Evolutionary conservation across 352 stramenopile genomes (phyloP).

Genomic region (Pythium oligandrum): DNA sequence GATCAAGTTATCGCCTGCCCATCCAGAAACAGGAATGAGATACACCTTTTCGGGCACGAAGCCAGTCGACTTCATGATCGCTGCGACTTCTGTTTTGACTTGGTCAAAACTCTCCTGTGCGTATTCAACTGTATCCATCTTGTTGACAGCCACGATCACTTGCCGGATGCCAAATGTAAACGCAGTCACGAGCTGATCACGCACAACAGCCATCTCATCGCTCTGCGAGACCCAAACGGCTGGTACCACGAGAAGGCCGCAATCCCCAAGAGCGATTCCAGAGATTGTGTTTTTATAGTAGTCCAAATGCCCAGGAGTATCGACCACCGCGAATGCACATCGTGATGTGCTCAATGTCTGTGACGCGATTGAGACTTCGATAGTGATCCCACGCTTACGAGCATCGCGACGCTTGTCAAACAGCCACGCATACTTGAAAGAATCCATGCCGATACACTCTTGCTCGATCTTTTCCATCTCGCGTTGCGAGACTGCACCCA

Average conservation of each 20-base stretch:
- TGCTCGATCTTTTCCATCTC: not conserved
- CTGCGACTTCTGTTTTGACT: constrained; percentile 91
- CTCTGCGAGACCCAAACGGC: constrained; percentile 30
- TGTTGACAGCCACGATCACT: constrained; percentile 96
- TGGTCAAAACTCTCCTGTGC: constrained; percentile 91
- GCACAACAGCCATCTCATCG: too few relatives aligned
- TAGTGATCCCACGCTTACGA: constrained; percentile 95
- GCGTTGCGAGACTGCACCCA: not conserved
- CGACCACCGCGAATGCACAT: constrained; percentile 95
- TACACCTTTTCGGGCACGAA: constrained; percentile 95
- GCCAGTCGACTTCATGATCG: constrained; percentile 94
- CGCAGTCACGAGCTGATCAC: constrained; percentile 60
- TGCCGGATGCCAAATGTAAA: constrained; percentile 98
- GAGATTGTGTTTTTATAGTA: constrained; percentile 99
- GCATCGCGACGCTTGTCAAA: constrained; percentile 32
- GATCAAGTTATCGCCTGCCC: constrained; percentile 97
- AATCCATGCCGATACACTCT: too few relatives aligned
- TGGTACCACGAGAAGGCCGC: constrained; percentile 93
- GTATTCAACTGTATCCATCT: constrained; percentile 97
- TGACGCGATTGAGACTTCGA: constrained; percentile 92
- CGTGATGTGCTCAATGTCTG: constrained; percentile 93
- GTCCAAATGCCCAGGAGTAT: constrained; percentile 95
- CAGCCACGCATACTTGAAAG: too few relatives aligned
- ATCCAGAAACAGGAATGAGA: constrained; percentile 97
- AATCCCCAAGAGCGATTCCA: constrained; percentile 94